Conservation (phyloP, 2,329 filamentous ascomycete species). For the Phaeosphaeriaceae sp. region DNA sequence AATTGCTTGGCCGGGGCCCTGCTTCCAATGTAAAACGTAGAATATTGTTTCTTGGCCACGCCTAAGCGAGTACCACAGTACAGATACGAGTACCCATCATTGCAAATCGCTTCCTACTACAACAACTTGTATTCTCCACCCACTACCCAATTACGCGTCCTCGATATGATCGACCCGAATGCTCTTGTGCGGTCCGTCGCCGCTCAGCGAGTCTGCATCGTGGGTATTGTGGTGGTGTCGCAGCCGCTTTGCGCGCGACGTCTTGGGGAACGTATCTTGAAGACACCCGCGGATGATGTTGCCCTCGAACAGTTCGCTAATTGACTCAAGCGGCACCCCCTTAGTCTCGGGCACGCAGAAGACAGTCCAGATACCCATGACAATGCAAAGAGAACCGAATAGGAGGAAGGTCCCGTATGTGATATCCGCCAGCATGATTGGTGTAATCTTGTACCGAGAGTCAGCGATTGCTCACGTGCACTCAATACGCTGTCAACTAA, state of each 20-base stretch:
- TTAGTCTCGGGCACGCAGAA: constrained; percentile 56
- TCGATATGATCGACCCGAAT: constrained; percentile 39
- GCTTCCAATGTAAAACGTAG: background rate
- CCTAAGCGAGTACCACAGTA: background rate
- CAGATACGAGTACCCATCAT: background rate
- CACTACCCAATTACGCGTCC: constrained; percentile 18
- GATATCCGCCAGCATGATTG: constrained; percentile 53
- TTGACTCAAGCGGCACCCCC: constrained; percentile 52
- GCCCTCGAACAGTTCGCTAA: constrained; percentile 53
- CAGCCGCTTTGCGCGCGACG: constrained; percentile 48
- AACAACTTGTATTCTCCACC: background rate
- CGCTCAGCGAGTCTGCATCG: constrained; percentile 34
- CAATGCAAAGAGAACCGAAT: constrained; percentile 51
- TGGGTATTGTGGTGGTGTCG: constrained; percentile 38
- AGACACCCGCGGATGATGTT: constrained; percentile 51
- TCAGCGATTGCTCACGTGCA: background rate
- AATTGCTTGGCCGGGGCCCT: background rate
- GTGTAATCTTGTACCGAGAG: constrained; percentile 37
- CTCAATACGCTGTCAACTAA: background rate
- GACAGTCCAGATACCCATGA: constrained; percentile 53
- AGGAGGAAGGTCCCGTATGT: constrained; percentile 55
- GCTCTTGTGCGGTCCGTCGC: constrained; percentile 29
- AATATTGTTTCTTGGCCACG: background rate
- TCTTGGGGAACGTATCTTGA: constrained; percentile 48
- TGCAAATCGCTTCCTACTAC: constrained; percentile 1